Percentiles rank a stretch among this genome's conserved stretches.
Conservation (phyloP, 1,284 basidiomycete genomes). For the Bjerkandera adusta region DNA sequence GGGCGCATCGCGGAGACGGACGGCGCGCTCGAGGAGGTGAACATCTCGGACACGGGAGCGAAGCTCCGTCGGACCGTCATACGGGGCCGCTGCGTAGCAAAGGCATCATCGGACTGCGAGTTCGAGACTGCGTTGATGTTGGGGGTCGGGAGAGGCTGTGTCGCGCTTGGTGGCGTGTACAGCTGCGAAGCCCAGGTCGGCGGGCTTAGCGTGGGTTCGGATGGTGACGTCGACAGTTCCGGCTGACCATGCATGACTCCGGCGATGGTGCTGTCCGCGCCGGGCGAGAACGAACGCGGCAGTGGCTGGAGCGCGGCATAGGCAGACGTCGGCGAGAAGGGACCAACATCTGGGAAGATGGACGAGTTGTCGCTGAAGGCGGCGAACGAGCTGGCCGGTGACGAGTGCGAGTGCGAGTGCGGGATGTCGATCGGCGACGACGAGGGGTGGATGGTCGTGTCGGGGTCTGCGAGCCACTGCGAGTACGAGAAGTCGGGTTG, state of each 20-base stretch:
- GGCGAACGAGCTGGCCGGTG: constrained; percentile 23
- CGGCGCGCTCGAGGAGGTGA: constrained; percentile 73
- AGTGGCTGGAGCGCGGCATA: constrained; percentile 59
- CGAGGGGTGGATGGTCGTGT: constrained; percentile 41
- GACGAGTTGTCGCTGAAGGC: constrained; percentile 33
- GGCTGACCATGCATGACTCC: constrained; percentile 10
- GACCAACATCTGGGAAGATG: constrained; percentile 44
- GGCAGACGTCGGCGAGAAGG: constrained; percentile 54
- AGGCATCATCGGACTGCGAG: constrained; percentile 28
- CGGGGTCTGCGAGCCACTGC: constrained; percentile 58
- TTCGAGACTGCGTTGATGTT: constrained; percentile 21
- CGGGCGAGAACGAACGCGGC: constrained; percentile 54
- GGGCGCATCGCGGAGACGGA: constrained; percentile 45
- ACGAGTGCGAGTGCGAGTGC: constrained; percentile 35
- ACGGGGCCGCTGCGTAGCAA: constrained; percentile 30
- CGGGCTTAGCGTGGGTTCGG: constrained; percentile 46
- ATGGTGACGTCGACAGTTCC: constrained; percentile 45
- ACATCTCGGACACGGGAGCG: constrained; percentile 57
- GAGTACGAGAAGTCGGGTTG: constrained; percentile 46
- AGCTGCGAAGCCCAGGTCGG: constrained; percentile 64
- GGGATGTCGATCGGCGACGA: constrained; percentile 53
- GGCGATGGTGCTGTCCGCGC: constrained; percentile 32
- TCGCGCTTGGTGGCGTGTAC: constrained; percentile 35
- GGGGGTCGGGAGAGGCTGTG: constrained; percentile 17
- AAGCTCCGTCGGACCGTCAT: constrained; percentile 25